Evolutionary conservation across 805 yeast species (phyloP).

Genomic region (Cyberlindnera euphorbiiphila): DNA sequence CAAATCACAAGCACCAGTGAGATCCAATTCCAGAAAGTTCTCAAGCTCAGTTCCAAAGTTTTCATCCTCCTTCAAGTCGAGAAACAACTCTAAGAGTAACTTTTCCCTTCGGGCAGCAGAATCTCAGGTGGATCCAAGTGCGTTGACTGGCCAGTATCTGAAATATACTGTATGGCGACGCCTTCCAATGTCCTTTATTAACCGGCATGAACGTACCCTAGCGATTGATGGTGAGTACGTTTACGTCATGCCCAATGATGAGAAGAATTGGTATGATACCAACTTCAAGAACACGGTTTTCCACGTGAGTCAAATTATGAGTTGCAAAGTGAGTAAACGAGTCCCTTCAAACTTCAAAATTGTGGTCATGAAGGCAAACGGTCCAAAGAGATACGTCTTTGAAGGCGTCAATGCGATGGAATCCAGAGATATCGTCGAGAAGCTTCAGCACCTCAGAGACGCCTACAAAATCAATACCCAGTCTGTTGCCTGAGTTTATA

Average conservation of each 20-base stretch:
- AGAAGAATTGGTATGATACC: constrained; percentile 65
- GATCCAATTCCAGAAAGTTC: constrained; percentile 1
- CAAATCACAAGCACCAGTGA: constrained; percentile 3
- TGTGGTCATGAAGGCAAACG: constrained; percentile 62
- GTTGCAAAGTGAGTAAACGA: constrained; percentile 72
- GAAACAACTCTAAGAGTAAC: constrained; percentile 29
- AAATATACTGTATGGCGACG: constrained; percentile 87
- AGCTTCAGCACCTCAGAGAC: constrained; percentile 53
- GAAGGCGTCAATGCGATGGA: constrained; percentile 64
- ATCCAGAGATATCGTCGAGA: constrained; percentile 72
- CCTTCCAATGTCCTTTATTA: constrained; percentile 78
- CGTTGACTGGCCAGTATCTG: constrained; percentile 41
- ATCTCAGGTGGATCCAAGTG: constrained; percentile 21
- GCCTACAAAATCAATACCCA: constrained; percentile 45
- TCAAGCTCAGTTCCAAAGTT: constrained; percentile 11
- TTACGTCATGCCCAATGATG: constrained; percentile 83
- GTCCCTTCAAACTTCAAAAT: constrained; percentile 79
- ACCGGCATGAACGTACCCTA: constrained; percentile 74
- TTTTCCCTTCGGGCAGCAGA: constrained; percentile 25
- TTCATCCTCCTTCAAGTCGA: constrained; percentile 31
- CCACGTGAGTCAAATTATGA: constrained; percentile 72
- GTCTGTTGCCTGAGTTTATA: constrained; percentile 6
- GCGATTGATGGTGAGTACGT: constrained; percentile 94
- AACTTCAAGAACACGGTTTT: constrained; percentile 77
- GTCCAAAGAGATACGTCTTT: constrained; percentile 79